Evolutionary conservation across 768 basidiomycete species (phyloP).

Genomic region (Cyclocybe cylindracea): DNA sequence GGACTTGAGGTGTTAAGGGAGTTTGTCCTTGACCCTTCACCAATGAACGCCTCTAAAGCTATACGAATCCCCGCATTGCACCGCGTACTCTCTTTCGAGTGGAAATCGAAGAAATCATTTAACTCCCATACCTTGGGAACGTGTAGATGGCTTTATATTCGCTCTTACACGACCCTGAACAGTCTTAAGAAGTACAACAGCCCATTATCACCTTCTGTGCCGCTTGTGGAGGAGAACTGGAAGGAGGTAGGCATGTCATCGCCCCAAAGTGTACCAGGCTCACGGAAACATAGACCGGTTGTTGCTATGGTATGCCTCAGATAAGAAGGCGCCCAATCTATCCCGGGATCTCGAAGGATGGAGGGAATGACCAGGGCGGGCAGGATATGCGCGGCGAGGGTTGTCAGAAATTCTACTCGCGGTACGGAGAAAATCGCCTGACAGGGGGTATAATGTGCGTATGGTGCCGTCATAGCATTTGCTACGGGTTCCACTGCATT

Average conservation of each 20-base stretch:
- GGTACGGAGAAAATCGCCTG: constrained; percentile 23
- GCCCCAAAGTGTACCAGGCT: background rate
- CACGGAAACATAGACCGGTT: constrained; percentile 21
- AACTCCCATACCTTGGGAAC: background rate
- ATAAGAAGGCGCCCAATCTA: constrained; percentile 28
- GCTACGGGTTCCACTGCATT: constrained; percentile 34
- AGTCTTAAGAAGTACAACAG: background rate
- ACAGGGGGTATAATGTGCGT: constrained; percentile 31
- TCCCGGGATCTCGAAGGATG: constrained; percentile 24
- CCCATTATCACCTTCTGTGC: too few relatives aligned
- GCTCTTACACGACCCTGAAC: constrained; percentile 2
- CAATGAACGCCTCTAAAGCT: background rate
- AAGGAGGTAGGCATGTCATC: constrained; percentile 4
- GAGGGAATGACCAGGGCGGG: constrained; percentile 7
- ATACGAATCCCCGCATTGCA: background rate
- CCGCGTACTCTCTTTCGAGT: too few relatives aligned
- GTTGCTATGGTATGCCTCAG: constrained; percentile 29
- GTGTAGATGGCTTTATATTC: constrained; percentile 9
- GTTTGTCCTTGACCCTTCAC: background rate
- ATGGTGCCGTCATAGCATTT: constrained; percentile 34
- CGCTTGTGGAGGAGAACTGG: constrained; percentile 4
- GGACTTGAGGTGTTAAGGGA: background rate
- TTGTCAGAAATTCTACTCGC: constrained; percentile 28
- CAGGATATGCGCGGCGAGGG: constrained; percentile 8
- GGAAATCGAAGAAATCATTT: too few relatives aligned